phyloP scores from a whole-genome alignment of 164 flowering plant genomes.

The grape (Vitis vinifera) region DNA sequence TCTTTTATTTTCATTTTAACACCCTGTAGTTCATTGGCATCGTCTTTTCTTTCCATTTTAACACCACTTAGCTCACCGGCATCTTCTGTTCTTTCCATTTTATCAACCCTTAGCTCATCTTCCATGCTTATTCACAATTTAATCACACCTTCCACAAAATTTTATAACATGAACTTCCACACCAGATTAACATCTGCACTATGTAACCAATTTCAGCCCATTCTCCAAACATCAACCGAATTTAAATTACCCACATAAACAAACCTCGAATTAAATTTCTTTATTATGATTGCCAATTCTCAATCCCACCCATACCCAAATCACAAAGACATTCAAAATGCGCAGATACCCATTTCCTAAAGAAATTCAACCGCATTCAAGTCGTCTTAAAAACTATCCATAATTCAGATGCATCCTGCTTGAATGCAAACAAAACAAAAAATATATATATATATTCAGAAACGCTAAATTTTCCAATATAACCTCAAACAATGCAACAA shows the following conservation, averaged over 20 bases:
- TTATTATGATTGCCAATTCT: neutral
- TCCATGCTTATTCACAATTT: neutral
- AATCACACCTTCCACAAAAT: slow-evolving; percentile 4
- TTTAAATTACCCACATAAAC: neutral
- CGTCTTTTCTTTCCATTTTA: slow-evolving; percentile 36
- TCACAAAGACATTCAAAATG: neutral
- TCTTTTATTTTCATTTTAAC: slow-evolving; percentile 30
- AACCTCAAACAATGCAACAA: too few species aligned
- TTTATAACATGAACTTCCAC: neutral
- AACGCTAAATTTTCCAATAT: too few species aligned
- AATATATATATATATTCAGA: too few species aligned
- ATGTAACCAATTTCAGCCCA: neutral
- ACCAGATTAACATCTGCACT: neutral
- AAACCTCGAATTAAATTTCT: neutral
- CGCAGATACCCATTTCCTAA: neutral
- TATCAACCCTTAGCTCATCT: slow-evolving; percentile 15
- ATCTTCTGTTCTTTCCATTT: slow-evolving; percentile 37
- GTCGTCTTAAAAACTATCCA: neutral
- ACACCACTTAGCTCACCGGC: slow-evolving; percentile 2
- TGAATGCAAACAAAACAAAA: too few species aligned
- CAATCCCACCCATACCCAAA: neutral
- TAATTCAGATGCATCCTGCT: neutral
- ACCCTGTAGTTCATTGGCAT: slow-evolving; percentile 14
- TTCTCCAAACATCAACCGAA: neutral
- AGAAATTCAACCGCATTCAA: neutral